Evolutionary conservation across 176 grass and related monocot genomes (phyloP).

Genomic region (Paspalum notatum): DNA sequence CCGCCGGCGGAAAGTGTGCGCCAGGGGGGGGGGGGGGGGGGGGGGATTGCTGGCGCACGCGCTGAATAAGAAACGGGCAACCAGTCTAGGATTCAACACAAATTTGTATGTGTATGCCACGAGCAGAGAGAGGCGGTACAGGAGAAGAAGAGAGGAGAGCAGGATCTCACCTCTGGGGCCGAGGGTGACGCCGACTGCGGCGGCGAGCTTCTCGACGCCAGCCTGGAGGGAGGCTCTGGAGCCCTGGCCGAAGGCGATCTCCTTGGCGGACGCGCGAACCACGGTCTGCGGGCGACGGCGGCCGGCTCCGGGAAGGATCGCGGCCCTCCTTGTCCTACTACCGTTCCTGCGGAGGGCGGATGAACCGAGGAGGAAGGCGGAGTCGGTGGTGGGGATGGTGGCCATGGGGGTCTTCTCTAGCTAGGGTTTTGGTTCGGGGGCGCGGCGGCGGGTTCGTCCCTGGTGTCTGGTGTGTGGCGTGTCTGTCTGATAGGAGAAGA

Average conservation of each 20-base stretch:
- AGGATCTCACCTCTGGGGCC: slow-evolving; percentile 68
- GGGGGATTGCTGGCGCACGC: too few species aligned
- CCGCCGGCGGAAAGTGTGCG: too few species aligned
- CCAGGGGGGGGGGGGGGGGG: too few species aligned
- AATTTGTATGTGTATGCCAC: too few species aligned
- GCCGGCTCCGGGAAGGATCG: slow-evolving; percentile 23
- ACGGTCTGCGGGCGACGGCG: slow-evolving; percentile 24
- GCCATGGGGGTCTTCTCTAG: slow-evolving; percentile 53
- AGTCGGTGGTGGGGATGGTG: slow-evolving; percentile 63
- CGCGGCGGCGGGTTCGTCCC: slow-evolving; percentile 17
- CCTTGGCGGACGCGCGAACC: slow-evolving; percentile 73
- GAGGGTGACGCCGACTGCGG: slow-evolving; percentile 78
- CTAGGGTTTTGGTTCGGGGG: slow-evolving; percentile 51
- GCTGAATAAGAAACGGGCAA: too few species aligned
- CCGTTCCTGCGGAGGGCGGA: slow-evolving; percentile 51
- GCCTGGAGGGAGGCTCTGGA: slow-evolving; percentile 79
- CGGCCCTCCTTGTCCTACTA: slow-evolving; percentile 3
- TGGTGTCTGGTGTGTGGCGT: too few species aligned
- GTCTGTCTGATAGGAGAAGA: too few species aligned
- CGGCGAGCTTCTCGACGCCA: slow-evolving; percentile 91
- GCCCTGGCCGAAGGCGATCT: slow-evolving; percentile 87
- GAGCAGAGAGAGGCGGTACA: too few species aligned
- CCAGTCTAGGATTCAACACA: too few species aligned
- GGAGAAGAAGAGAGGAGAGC: not conserved
- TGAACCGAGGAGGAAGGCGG: slow-evolving; percentile 51